Conservation (phyloP, 106 monocot species). For the Vanilla planifolia region DNA sequence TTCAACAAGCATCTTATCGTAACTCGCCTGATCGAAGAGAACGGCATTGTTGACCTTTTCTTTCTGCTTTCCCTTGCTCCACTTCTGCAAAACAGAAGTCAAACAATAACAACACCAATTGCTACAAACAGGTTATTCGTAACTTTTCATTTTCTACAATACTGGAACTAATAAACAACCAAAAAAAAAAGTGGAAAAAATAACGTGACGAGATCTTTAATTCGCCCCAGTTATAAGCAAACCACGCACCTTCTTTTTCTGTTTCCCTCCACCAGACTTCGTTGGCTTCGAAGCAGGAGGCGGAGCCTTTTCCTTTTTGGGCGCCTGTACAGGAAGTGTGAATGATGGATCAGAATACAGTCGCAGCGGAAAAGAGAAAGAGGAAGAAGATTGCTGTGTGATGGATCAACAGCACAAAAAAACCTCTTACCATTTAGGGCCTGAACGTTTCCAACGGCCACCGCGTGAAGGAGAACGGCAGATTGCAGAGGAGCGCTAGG, state of each 20-base stretch:
- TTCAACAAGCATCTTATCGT: conserved; percentile 46
- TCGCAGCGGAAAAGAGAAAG: too few relatives aligned
- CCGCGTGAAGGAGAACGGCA: too few relatives aligned
- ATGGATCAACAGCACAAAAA: too few relatives aligned
- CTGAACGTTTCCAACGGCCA: too few relatives aligned
- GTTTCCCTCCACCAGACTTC: conserved; percentile 40
- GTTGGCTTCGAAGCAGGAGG: conserved; percentile 33
- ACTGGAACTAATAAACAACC: too few relatives aligned
- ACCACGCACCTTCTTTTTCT: conserved; percentile 32
- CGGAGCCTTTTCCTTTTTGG: conserved; percentile 35
- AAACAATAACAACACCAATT: neutral
- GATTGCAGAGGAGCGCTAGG: too few relatives aligned
- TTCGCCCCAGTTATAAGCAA: too few relatives aligned
- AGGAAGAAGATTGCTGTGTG: too few relatives aligned
- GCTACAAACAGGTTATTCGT: neutral
- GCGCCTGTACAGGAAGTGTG: conserved; percentile 15
- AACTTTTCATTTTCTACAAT: neutral
- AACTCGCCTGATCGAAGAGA: conserved; percentile 34
- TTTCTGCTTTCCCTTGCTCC: conserved; percentile 41
- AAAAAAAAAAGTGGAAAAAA: too few relatives aligned
- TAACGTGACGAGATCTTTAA: too few relatives aligned
- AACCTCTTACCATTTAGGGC: too few relatives aligned
- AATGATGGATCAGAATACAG: too few relatives aligned
- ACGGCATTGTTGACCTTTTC: conserved; percentile 40
- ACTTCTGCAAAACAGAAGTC: conserved; percentile 21